Base-by-base conservation (phyloP, 169 alveolate genomes). In the Plasmodium billcollinsi region DNA sequence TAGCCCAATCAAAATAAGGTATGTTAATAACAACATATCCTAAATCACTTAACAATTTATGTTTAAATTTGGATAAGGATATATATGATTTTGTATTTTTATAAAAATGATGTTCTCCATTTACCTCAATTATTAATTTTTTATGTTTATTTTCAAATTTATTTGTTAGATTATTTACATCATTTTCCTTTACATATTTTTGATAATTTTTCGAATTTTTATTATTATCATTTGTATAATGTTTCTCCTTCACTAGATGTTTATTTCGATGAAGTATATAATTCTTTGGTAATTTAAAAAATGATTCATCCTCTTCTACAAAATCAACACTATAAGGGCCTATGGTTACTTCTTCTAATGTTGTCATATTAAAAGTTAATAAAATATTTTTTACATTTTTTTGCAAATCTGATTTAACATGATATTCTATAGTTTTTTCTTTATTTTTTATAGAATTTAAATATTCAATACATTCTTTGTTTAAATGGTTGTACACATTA, bases 41-140 rank as follows among this genome's bases (percentile, higher is more conserved):
- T 97, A 97, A 95, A 21, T 97, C 93, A 15, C 97, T 96, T 74
- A 97, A 83, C 14, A 97, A 95, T n/a, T 97, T 92, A 90, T 97
- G 98, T 91, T 97, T 97, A 88, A 97, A 83, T 91, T 97, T 97
- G 24, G 98, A 95, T 47, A 93, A 92, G 5, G 97, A 94, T 18
- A 96, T 94, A 92, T 97, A 95, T 21, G 94, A 91, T 8, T 95
- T 93, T 47, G 96, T 95, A 91, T 96, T 96, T 58, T 96, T 96
- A 59, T 97, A 97, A 76, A 97, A 97, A 83, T 97, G 98, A 45
- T 96, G 90, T 12, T 97, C 98, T 43, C 98, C 98, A 63, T 97
- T 97, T 52, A 97, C 98, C 70, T 97, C 98, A 14, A 97, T 95
- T 21, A 78, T 78, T 26, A 78, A 8, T 78, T 78, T 78, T 4